phyloP scores from a whole-genome alignment of 2,329 filamentous ascomycete species.

The Fusarium nisikadoi region DNA sequence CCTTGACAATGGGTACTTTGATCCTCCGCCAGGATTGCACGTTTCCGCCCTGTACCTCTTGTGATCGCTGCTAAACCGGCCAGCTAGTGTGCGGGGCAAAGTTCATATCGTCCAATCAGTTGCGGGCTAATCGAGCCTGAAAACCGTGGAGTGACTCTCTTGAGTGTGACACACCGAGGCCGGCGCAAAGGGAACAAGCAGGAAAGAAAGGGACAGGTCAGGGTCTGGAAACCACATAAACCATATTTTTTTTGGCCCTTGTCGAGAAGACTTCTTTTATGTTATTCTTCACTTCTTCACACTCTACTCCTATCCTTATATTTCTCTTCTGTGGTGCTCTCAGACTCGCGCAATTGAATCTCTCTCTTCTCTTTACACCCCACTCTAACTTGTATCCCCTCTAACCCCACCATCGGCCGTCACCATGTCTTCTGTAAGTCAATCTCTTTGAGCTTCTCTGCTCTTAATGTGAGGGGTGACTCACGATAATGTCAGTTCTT shows the following conservation, averaged over 20 bases:
- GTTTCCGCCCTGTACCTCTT: constrained; percentile 6
- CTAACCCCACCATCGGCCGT: constrained; percentile 20
- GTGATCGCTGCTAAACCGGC: constrained; percentile 20
- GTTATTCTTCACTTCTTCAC: constrained; percentile 6
- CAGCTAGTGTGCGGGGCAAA: constrained; percentile 22
- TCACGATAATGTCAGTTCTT: constrained; percentile 64
- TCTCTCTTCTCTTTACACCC: neutral
- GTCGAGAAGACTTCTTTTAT: neutral
- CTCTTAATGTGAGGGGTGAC: constrained; percentile 40
- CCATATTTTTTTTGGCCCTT: constrained; percentile 11
- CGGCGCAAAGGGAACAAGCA: constrained; percentile 38
- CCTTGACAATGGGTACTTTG: constrained; percentile 7
- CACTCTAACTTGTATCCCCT: constrained; percentile 11
- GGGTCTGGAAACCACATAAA: constrained; percentile 28
- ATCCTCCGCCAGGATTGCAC: constrained; percentile 13
- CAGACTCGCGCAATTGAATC: constrained; percentile 3
- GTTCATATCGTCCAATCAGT: constrained; percentile 37
- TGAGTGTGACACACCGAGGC: constrained; percentile 42
- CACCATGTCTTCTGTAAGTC: constrained; percentile 45
- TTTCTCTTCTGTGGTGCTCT: neutral
- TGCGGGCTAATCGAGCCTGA: constrained; percentile 27
- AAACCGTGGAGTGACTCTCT: constrained; percentile 37
- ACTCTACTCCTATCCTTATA: neutral
- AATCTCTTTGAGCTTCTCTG: constrained; percentile 18
- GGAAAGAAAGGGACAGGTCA: constrained; percentile 31